Percentiles rank a stretch among this genome's conserved stretches.
Conservation (phyloP, 1,139 yeast genomes). For the Scheffersomyces stambukii region DNA sequence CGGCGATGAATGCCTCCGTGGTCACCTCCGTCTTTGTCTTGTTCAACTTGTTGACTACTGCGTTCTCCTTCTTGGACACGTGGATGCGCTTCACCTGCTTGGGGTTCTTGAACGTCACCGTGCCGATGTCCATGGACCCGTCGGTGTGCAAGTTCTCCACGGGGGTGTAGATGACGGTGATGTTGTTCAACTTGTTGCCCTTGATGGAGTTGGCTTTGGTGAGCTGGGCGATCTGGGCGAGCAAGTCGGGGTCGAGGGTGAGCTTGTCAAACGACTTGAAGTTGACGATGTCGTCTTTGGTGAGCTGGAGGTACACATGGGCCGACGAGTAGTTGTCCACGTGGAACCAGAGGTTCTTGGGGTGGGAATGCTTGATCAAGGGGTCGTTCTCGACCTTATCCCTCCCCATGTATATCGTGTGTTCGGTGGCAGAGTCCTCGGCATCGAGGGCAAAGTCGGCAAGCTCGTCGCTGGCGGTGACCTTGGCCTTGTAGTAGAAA, state of each 20-base stretch:
- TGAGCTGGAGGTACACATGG: conserved; percentile 68
- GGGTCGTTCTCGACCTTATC: conserved; percentile 76
- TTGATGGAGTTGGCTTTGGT: conserved; percentile 79
- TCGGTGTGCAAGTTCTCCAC: conserved; percentile 69
- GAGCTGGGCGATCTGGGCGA: conserved; percentile 66
- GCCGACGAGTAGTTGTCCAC: conserved; percentile 79
- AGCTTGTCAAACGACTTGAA: conserved; percentile 27
- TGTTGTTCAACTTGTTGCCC: conserved; percentile 68
- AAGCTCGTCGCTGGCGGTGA: conserved; percentile 5
- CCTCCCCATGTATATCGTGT: conserved; percentile 62
- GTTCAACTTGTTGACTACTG: conserved; percentile 59
- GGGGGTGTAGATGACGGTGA: conserved; percentile 72
- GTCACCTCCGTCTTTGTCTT: conserved; percentile 53
- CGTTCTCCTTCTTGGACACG: conserved; percentile 57
- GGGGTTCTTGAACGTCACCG: conserved; percentile 66
- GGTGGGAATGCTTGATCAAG: conserved; percentile 64
- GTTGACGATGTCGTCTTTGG: conserved; percentile 35
- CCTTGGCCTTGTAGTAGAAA: conserved; percentile 46
- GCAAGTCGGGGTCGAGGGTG: conserved; percentile 46
- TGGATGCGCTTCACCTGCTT: conserved; percentile 50
- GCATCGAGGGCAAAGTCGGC: conserved; percentile 10
- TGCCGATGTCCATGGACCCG: conserved; percentile 79
- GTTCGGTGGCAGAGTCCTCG: conserved; percentile 29
- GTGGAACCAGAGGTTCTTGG: conserved; percentile 79
- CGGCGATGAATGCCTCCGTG: conserved; percentile 49